Percentiles rank a stretch among this genome's conserved stretches.
Conservation (phyloP, 768 basidiomycete genomes). For the Hortiboletus campestris region DNA sequence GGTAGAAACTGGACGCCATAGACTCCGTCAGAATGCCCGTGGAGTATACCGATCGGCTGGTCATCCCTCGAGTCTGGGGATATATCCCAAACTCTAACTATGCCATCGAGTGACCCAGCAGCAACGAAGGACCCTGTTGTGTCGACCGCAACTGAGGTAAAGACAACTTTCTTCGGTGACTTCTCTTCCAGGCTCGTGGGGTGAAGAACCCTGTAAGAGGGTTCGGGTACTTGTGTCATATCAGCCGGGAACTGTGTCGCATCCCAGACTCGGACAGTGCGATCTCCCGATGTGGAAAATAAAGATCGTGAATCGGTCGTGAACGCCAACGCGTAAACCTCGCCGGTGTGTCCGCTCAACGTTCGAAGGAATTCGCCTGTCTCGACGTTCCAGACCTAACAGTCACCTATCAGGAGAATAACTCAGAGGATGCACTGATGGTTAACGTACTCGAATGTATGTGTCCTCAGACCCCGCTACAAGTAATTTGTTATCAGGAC, state of each 20-base stretch:
- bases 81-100: constrained; percentile 52
- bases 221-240: constrained; percentile 18
- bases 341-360: constrained; percentile 33
- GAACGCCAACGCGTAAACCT: constrained; percentile 38
- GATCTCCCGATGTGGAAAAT: constrained; percentile 38
- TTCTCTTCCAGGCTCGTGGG: constrained; percentile 15
- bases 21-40: constrained; percentile 31
- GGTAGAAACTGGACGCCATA: constrained; percentile 33
- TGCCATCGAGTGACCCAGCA: constrained; percentile 51
- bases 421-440: neutral
- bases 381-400: constrained; percentile 27
- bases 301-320: constrained; percentile 33
- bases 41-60: constrained; percentile 21
- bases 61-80: constrained; percentile 33
- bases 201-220: constrained; percentile 19
- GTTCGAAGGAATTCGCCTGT: constrained; percentile 29
- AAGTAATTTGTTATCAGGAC: constrained; percentile 30
- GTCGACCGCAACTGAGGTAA: constrained; percentile 32
- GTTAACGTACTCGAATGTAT: constrained; percentile 30
- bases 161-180: constrained; percentile 23
- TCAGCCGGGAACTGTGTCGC: constrained; percentile 24
- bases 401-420: constrained; percentile 1
- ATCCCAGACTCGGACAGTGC: constrained; percentile 36
- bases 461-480: constrained; percentile 36
- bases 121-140: constrained; percentile 43